phyloP scores from a whole-genome alignment of 352 stramenopile genomes.

The Globisporangium cystogenes region DNA sequence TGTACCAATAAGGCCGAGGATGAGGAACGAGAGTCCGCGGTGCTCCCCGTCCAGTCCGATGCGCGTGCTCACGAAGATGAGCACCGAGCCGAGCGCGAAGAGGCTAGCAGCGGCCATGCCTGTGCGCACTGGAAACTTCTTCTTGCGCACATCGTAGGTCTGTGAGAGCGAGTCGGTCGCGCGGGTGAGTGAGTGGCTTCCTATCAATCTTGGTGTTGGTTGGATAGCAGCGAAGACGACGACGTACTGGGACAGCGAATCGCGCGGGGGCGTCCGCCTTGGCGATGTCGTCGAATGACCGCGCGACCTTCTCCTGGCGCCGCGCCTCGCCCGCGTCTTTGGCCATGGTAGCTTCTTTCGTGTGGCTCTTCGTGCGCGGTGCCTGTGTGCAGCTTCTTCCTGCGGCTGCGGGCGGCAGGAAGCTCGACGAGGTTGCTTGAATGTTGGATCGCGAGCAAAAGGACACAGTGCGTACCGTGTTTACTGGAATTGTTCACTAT shows the following conservation, averaged over 20 bases:
- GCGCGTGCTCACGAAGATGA: constrained; percentile 72
- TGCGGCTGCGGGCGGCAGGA: background rate
- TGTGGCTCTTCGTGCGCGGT: too few relatives aligned
- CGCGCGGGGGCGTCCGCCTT: constrained; percentile 25
- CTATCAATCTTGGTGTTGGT: too few relatives aligned
- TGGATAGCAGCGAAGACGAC: too few relatives aligned
- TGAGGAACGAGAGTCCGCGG: constrained; percentile 68
- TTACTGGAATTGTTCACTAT: too few relatives aligned
- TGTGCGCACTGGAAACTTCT: constrained; percentile 68
- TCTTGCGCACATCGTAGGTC: constrained; percentile 29
- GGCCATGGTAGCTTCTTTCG: constrained; percentile 23
- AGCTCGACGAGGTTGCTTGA: background rate
- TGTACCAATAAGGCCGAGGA: constrained; percentile 74
- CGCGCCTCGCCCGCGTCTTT: constrained; percentile 43
- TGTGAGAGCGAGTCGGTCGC: background rate
- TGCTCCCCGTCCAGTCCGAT: constrained; percentile 73
- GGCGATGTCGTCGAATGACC: constrained; percentile 26
- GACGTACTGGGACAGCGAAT: constrained; percentile 18
- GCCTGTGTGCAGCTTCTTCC: too few relatives aligned
- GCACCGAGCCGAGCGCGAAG: constrained; percentile 60
- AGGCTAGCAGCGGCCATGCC: constrained; percentile 63
- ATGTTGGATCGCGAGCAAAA: too few relatives aligned
- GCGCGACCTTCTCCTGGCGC: constrained; percentile 23
- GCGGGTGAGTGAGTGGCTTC: background rate
- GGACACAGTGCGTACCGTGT: too few relatives aligned